These are phyloP conservation scores for Arthroderma sp. DNA, from an alignment of 2,329 filamentous ascomycete genomes.

Conservation along the genomic window DNA sequence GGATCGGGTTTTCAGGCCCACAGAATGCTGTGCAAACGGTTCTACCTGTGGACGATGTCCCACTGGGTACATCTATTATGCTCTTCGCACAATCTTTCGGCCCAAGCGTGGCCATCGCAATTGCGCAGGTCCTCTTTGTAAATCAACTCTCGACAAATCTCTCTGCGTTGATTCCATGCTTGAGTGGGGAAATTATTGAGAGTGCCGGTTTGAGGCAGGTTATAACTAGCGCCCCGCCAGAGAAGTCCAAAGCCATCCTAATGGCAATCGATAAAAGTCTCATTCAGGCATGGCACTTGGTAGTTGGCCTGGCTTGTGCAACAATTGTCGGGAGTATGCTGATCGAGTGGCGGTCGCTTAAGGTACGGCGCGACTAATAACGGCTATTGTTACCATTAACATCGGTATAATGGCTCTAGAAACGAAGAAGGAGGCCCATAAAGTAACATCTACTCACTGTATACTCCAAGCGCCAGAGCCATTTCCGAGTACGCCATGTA, in stretches of 20 bases:
- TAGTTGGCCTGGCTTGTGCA: constrained; percentile 15
- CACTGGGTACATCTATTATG: constrained; percentile 19
- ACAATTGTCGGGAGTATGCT: constrained; percentile 14
- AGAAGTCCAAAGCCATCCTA: neutral
- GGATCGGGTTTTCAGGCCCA: constrained; percentile 20
- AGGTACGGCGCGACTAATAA: constrained; percentile 2
- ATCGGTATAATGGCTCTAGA: neutral
- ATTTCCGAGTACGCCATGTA: too few species aligned
- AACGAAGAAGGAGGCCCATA: neutral
- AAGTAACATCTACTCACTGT: neutral
- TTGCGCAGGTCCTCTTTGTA: constrained; percentile 40
- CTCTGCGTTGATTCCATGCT: neutral
- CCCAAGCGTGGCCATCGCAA: constrained; percentile 37
- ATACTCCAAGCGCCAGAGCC: too few species aligned
- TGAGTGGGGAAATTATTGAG: neutral
- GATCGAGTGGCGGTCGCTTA: constrained; percentile 20
- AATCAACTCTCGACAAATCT: constrained; percentile 27
- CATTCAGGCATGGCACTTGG: constrained; percentile 15
- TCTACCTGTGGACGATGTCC: constrained; percentile 15
- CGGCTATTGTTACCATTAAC: neutral
- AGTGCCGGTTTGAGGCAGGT: constrained; percentile 1
- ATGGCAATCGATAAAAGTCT: constrained; percentile 3
- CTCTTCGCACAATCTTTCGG: constrained; percentile 28
- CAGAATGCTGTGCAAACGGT: constrained; percentile 21
- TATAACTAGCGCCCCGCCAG: neutral